A percentile compares a stretch with the other conserved stretches of the same genome.
phyloP scores from a whole-genome alignment of 805 yeast genomes.

The Maudiozyma bulderi region DNA sequence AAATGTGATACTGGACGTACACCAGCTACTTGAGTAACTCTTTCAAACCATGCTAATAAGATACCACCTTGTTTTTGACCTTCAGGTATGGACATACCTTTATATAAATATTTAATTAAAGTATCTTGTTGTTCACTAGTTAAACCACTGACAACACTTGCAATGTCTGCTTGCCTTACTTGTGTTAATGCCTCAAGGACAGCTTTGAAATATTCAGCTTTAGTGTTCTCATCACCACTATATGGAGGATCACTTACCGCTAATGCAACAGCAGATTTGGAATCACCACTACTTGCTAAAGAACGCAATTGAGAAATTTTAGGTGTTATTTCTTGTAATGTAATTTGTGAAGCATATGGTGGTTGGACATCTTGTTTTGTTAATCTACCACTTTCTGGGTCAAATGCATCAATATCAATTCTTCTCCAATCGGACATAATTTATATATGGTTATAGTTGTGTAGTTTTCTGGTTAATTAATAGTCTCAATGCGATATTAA shows the following conservation, averaged over 20 bases:
- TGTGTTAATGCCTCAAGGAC: slow-evolving; percentile 66
- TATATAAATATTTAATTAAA: slow-evolving; percentile 75
- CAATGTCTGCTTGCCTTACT: slow-evolving; percentile 59
- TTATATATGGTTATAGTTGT: background rate
- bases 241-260: slow-evolving; percentile 75
- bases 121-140: slow-evolving; percentile 60
- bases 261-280: slow-evolving; percentile 51
- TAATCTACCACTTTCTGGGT: slow-evolving; percentile 63
- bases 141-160: slow-evolving; percentile 49
- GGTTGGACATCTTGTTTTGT: slow-evolving; percentile 54
- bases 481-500: background rate
- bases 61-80: slow-evolving; percentile 84
- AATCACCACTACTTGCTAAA: slow-evolving; percentile 62
- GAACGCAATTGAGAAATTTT: slow-evolving; percentile 51
- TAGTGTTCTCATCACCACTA: slow-evolving; percentile 49
- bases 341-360: slow-evolving; percentile 42
- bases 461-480: background rate
- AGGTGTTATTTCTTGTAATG: slow-evolving; percentile 44
- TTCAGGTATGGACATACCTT: slow-evolving; percentile 67
- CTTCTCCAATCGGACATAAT: slow-evolving; percentile 66
- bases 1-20: slow-evolving; percentile 83
- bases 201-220: slow-evolving; percentile 37
- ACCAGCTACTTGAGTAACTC: slow-evolving; percentile 74
- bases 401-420: slow-evolving; percentile 86
- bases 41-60: slow-evolving; percentile 85